Percentiles rank a stretch among this genome's conserved stretches.
Evolutionary conservation across 371 early-diverging fungal genomes (phyloP).

Genomic region (Haplosporangium sp.): DNA sequence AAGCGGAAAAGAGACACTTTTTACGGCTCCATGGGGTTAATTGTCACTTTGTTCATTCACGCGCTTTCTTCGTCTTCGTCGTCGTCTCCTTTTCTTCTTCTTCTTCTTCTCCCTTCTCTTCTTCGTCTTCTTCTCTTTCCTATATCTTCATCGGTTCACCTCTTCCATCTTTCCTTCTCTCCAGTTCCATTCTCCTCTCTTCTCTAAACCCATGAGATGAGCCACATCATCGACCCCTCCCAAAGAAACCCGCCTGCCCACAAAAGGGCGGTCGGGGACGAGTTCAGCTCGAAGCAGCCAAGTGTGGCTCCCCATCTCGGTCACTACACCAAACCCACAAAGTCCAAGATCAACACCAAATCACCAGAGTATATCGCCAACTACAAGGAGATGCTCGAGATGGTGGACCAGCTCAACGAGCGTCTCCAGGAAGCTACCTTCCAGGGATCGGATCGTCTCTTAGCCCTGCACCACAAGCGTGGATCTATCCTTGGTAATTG

Average conservation of each 20-base stretch:
- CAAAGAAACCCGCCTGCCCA: constrained; percentile 34
- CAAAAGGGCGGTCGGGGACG: constrained; percentile 26
- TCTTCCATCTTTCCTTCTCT: constrained; percentile 4
- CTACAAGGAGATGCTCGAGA: constrained; percentile 66
- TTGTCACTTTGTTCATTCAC: constrained; percentile 23
- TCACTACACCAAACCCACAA: constrained; percentile 44
- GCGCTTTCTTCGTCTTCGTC: not conserved
- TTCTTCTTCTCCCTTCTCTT: not conserved
- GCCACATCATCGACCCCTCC: constrained; percentile 45
- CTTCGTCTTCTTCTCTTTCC: not conserved
- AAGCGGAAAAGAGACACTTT: not conserved
- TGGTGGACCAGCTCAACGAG: constrained; percentile 66
- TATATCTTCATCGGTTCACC: not conserved
- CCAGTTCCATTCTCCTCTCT: not conserved
- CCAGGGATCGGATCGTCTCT: constrained; percentile 68
- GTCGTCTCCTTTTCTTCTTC: not conserved
- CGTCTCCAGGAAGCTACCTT: constrained; percentile 67
- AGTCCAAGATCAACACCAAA: constrained; percentile 51
- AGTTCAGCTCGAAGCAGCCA: constrained; percentile 22
- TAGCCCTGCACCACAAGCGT: constrained; percentile 72
- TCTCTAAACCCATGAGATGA: constrained; percentile 12
- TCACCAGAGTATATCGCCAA: constrained; percentile 69
- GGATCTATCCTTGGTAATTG: constrained; percentile 71
- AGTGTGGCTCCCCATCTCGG: constrained; percentile 37
- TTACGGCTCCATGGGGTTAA: not conserved